Base-by-base conservation (phyloP, 1,139 yeast species). In the Yamadazyma songkhlaensis region DNA sequence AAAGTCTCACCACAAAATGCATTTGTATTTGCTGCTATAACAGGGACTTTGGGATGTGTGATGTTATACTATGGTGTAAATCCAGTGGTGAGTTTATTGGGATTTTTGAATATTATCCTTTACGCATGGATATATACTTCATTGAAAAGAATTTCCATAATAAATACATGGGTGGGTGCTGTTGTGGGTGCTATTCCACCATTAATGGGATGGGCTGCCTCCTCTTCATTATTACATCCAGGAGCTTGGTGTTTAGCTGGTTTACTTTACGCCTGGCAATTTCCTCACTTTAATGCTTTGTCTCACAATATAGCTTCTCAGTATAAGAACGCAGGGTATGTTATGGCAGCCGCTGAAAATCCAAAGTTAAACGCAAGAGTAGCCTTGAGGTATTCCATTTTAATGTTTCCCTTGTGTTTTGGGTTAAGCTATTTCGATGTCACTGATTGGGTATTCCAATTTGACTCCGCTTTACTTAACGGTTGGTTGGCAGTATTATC, bases 141-240 rank as follows among this genome's bases (percentile, higher is more conserved):
- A 0, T 67, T 94, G 55, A 92, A 92, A 55, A 74, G 99, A 39
- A 78, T 72, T 46, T 81, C 88, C 13, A 92, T 92, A 35, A 58
- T 85, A 32, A 92, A 92, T 59, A 92, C 99, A 1, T 92, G 99
- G 99, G 94, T 92, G 1, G 99, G 99, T 15, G 98, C 98, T 1
- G 58, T 94, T 8, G 98, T 94, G 3, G 99, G 99, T 3, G 97
- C 97, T 0, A 85, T 92, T 29, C 98, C 99, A 1, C 99, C 99
- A 24, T 72, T 94, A 37, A 92, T 92, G 99, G 99, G 99, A 2
- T 92, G 98, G 98, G 96, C 96, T 1, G 96, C 97, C 0, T 85
- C 96, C 3, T 79, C 87, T 2, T 79, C 95, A 1, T 64, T 92
- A 35, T 51, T 71, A 4, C 88, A 87, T 45, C 97, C 97, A 0